Conservation (phyloP, 768 basidiomycete genomes). For the Ramaria sp. region DNA sequence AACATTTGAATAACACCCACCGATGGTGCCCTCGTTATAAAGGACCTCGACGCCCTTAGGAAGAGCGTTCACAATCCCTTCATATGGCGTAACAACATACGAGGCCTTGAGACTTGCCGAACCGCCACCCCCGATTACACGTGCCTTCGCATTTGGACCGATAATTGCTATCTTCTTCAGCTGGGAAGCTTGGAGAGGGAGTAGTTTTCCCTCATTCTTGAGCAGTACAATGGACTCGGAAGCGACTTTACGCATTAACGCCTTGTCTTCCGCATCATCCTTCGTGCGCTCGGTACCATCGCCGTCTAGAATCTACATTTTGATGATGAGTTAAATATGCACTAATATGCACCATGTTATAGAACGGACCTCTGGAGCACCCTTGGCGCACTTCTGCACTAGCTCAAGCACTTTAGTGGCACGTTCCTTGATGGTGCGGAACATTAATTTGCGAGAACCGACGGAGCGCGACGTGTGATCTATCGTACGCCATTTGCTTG, state of each 20-base stretch:
- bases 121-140: slow-evolving; percentile 66
- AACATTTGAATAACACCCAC: slow-evolving; percentile 25
- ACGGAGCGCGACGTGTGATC: slow-evolving; percentile 29
- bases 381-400: slow-evolving; percentile 55
- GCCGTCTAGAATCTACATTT: too few species aligned
- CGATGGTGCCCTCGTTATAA: slow-evolving; percentile 56
- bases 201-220: slow-evolving; percentile 44
- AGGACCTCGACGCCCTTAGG: slow-evolving; percentile 38
- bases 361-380: slow-evolving; percentile 57
- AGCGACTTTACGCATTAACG: slow-evolving; percentile 45
- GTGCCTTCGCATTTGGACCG: slow-evolving; percentile 56
- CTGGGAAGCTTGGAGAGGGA: slow-evolving; percentile 38
- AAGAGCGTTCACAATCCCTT: slow-evolving; percentile 44
- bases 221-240: slow-evolving; percentile 55
- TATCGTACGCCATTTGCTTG: slow-evolving; percentile 28
- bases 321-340: too few species aligned
- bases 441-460: slow-evolving; percentile 39
- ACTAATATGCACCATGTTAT: too few species aligned
- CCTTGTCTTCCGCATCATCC: slow-evolving; percentile 47
- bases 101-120: slow-evolving; percentile 63
- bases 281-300: slow-evolving; percentile 54
- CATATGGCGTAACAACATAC: slow-evolving; percentile 67
- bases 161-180: slow-evolving; percentile 48
- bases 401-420: slow-evolving; percentile 40
- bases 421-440: slow-evolving; percentile 36